phyloP scores from a whole-genome alignment of 345 rosid species.

The Populus pruinosa region DNA sequence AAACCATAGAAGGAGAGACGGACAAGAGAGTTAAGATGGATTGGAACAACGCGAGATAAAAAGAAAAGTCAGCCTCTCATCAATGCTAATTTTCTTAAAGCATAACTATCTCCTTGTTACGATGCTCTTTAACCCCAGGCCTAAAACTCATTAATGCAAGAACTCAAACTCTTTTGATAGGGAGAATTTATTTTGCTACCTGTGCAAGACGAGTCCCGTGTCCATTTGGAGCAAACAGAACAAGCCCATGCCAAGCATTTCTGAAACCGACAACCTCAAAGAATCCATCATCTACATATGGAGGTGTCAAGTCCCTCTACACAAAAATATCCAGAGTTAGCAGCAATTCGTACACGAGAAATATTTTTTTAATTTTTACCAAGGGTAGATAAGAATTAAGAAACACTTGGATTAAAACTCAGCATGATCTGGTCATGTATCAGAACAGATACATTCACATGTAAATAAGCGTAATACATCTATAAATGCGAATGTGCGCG shows the following conservation, averaged over 20 bases:
- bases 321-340: neutral
- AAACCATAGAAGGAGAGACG: neutral
- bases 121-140: no score
- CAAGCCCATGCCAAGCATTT: constrained; percentile 51
- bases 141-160: no score
- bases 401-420: neutral
- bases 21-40: no score
- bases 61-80: neutral
- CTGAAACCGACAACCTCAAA: constrained; percentile 49
- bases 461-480: neutral
- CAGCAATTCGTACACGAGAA: neutral
- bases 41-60: no score
- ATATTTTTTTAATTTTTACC: no score
- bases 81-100: no score
- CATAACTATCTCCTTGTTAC: neutral
- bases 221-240: constrained; percentile 40
- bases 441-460: neutral
- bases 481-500: neutral
- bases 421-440: neutral
- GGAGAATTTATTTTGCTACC: constrained; percentile 22
- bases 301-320: constrained; percentile 44
- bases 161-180: no score
- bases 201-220: constrained; percentile 53
- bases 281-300: constrained; percentile 44
- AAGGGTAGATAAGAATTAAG: neutral